A percentile compares a stretch with the other conserved stretches of the same genome.
Evolutionary conservation across 164 flowering plant genomes (phyloP).

Genomic region (Dillenia turbinata): DNA sequence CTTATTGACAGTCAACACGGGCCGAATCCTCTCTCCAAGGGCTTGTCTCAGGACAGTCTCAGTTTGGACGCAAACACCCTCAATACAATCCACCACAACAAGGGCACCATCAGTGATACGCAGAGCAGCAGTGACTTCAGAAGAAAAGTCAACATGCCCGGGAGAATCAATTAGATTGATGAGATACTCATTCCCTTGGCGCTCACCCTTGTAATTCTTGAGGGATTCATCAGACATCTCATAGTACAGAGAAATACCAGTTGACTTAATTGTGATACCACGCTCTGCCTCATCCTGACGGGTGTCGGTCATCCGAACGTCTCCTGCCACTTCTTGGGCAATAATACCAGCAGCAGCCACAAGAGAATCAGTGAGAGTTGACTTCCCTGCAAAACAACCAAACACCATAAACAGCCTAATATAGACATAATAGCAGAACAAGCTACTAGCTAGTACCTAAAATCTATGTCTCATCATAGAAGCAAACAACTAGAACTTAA

Average conservation of each 20-base stretch:
- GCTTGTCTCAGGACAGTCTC: constrained; percentile 24
- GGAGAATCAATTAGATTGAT: constrained; percentile 31
- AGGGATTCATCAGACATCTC: constrained; percentile 11
- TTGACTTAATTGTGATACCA: constrained; percentile 22
- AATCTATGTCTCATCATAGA: too few relatives aligned
- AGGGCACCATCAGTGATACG: constrained; percentile 24
- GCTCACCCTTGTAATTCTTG: constrained; percentile 8
- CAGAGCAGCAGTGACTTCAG: constrained; percentile 16
- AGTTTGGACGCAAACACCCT: constrained; percentile 25
- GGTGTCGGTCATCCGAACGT: constrained; percentile 35
- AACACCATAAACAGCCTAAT: too few relatives aligned
- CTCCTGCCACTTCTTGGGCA: constrained; percentile 58
- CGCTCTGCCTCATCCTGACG: constrained; percentile 31
- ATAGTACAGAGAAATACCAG: constrained; percentile 7
- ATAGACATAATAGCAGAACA: too few relatives aligned
- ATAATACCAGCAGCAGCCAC: constrained; percentile 59
- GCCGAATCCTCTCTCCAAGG: constrained; percentile 15
- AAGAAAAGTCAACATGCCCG: constrained; percentile 30
- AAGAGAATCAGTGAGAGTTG: constrained; percentile 57
- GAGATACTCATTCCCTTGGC: constrained; percentile 9
- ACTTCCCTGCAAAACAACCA: constrained; percentile 32
- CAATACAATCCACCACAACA: constrained; percentile 26
- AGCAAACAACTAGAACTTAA: too few relatives aligned
- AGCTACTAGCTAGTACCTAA: too few relatives aligned
- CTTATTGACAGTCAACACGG: constrained; percentile 20